These are phyloP conservation scores for Xylaria acuta DNA, from an alignment of 495 filamentous ascomycete species.

Conservation along the genomic window DNA sequence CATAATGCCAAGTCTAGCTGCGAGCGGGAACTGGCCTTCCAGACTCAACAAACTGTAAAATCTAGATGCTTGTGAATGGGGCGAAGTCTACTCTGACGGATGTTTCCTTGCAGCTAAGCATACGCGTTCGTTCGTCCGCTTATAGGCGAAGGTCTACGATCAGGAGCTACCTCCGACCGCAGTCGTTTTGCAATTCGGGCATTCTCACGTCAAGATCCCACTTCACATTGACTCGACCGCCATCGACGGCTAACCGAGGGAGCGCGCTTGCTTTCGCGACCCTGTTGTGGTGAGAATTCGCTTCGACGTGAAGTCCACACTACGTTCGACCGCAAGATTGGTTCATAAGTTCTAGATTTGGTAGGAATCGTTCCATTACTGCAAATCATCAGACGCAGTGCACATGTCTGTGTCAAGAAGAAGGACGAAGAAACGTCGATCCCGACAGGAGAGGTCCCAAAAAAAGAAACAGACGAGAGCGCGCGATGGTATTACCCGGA, in stretches of 20 bases:
- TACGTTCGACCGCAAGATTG: background rate
- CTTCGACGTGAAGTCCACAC: background rate
- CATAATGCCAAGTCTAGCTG: constrained; percentile 64
- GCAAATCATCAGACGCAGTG: background rate
- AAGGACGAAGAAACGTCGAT: constrained; percentile 24
- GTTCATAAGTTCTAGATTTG: background rate
- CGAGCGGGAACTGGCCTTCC: constrained; percentile 71
- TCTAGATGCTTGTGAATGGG: constrained; percentile 72
- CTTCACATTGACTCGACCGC: background rate
- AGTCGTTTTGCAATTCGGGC: constrained; percentile 1
- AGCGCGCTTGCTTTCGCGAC: background rate
- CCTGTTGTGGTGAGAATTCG: background rate
- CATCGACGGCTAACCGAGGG: background rate
- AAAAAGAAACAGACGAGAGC: constrained; percentile 21
- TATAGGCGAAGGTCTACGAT: constrained; percentile 7
- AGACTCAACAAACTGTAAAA: constrained; percentile 61
- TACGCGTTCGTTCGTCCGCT: constrained; percentile 45
- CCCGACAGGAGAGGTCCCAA: constrained; percentile 18
- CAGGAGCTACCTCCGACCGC: constrained; percentile 9
- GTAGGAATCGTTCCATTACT: constrained; percentile 3
- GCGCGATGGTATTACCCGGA: background rate
- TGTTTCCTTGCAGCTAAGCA: constrained; percentile 47
- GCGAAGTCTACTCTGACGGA: constrained; percentile 44
- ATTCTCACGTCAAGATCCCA: background rate
- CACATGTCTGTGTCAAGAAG: constrained; percentile 15